Conservation (phyloP, 805 yeast genomes). For the Lachancea sp. region DNA sequence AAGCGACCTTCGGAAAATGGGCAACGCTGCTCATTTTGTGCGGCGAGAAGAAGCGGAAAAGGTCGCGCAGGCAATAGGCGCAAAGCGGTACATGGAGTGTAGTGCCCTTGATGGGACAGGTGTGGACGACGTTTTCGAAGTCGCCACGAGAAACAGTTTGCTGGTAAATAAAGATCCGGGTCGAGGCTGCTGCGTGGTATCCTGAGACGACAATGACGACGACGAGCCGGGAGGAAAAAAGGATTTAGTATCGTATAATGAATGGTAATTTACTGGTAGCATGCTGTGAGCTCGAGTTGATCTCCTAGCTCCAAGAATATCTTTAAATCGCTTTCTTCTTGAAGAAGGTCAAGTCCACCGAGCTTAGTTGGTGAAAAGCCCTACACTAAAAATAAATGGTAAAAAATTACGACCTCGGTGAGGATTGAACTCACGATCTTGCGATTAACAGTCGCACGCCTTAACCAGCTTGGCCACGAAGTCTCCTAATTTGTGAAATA, state of each 20-base stretch:
- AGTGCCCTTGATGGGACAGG: constrained; percentile 92
- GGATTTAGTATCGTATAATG: background rate
- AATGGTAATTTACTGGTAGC: background rate
- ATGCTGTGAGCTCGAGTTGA: background rate
- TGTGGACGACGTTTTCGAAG: constrained; percentile 89
- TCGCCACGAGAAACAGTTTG: constrained; percentile 79
- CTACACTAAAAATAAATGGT: too few species aligned
- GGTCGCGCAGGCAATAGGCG: constrained; percentile 75
- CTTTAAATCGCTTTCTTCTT: too few species aligned
- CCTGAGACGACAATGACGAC: constrained; percentile 10
- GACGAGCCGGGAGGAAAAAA: background rate
- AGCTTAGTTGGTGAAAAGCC: too few species aligned
- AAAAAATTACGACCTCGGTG: constrained; percentile 44
- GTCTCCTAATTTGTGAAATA: constrained; percentile 2
- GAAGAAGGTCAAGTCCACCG: too few species aligned
- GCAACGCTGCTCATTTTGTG: constrained; percentile 41
- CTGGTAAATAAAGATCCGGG: constrained; percentile 45
- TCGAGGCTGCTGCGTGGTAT: constrained; percentile 33
- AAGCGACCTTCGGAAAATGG: constrained; percentile 60
- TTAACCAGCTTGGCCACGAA: constrained; percentile 42
- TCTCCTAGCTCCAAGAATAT: background rate
- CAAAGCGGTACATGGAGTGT: constrained; percentile 77
- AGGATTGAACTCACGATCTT: constrained; percentile 58
- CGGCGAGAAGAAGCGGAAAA: constrained; percentile 52
- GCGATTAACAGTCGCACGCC: constrained; percentile 62